A percentile compares a stretch with the other conserved stretches of the same genome.
Evolutionary conservation across 371 early-diverging fungal genomes (phyloP).

Genomic region (Phascolomyces articulosus): DNA sequence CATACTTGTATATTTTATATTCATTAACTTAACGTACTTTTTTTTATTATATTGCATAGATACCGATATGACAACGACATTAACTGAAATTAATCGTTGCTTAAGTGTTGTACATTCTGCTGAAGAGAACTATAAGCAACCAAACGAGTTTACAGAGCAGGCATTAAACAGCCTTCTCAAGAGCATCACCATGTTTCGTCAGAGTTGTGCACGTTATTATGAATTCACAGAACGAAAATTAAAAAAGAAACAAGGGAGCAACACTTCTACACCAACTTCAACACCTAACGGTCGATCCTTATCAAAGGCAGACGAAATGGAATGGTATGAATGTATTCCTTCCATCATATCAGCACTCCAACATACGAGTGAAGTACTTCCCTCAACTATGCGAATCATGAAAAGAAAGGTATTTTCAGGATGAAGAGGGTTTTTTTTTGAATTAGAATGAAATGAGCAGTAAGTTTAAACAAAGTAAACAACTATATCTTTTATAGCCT

Average conservation of each 20-base stretch:
- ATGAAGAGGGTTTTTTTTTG: too few relatives aligned
- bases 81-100: slow-evolving; percentile 25
- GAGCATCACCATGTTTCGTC: neutral
- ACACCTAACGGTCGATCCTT: neutral
- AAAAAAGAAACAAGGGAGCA: slow-evolving; percentile 1
- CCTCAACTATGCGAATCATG: slow-evolving; percentile 14
- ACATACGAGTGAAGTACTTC: slow-evolving; percentile 24
- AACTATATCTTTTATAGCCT: slow-evolving; percentile 10
- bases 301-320: neutral
- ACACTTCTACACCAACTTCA: neutral
- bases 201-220: slow-evolving; percentile 6
- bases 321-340: neutral
- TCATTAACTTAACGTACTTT: neutral
- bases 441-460: too few relatives aligned
- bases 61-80: slow-evolving; percentile 23
- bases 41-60: slow-evolving; percentile 13
- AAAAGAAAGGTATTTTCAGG: slow-evolving; percentile 25
- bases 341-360: slow-evolving; percentile 11
- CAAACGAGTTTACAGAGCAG: slow-evolving; percentile 18
- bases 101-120: slow-evolving; percentile 10
- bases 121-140: slow-evolving; percentile 1
- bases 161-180: slow-evolving; percentile 18
- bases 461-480: too few relatives aligned
- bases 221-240: neutral
- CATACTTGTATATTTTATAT: too few relatives aligned